Evolutionary conservation across 1,284 basidiomycete genomes (phyloP).

Genomic region (Entoloma clypeatum): DNA sequence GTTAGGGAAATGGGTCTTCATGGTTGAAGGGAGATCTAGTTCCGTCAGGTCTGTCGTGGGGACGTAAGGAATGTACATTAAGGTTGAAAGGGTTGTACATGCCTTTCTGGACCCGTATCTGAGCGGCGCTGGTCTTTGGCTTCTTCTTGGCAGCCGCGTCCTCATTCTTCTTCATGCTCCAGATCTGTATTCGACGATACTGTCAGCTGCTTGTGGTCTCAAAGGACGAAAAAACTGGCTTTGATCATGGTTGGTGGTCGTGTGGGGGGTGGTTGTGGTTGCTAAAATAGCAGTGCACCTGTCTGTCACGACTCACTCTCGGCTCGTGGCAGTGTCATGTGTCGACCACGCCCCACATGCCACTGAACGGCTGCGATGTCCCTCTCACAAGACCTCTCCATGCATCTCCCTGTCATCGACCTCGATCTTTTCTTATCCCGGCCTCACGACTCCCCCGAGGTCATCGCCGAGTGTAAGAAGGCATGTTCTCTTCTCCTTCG

Average conservation of each 20-base stretch:
- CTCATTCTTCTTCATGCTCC: conserved; percentile 97
- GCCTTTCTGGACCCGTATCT: conserved; percentile 99
- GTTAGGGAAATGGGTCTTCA: conserved; percentile 94
- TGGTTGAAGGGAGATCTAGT: conserved; percentile 92
- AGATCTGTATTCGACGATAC: conserved; percentile 61
- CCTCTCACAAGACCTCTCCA: conserved; percentile 27
- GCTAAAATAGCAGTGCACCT: conserved; percentile 23
- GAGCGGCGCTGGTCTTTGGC: conserved; percentile 96
- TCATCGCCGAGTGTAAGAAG: conserved; percentile 63
- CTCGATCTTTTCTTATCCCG: conserved; percentile 68
- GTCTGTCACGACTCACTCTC: conserved; percentile 26
- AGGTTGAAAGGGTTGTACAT: no score
- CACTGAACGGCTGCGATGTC: conserved; percentile 5
- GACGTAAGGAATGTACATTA: no score
- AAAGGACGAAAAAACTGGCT: conserved; percentile 29
- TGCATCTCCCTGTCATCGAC: conserved; percentile 68
- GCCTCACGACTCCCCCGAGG: conserved; percentile 43
- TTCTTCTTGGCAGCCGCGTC: conserved; percentile 92
- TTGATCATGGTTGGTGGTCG: conserved; percentile 52
- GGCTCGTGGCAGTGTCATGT: conserved; percentile 30
- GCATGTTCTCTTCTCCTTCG: conserved; percentile 29
- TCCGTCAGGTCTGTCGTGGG: conserved; percentile 96
- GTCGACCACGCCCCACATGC: conserved; percentile 1
- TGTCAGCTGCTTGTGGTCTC: background rate
- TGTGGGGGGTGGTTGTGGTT: conserved; percentile 24